A percentile compares a stretch with the other conserved stretches of the same genome.
These are phyloP conservation scores for Abelmoschus esculentus DNA, from an alignment of 345 rosid species.

Conservation along the genomic window DNA sequence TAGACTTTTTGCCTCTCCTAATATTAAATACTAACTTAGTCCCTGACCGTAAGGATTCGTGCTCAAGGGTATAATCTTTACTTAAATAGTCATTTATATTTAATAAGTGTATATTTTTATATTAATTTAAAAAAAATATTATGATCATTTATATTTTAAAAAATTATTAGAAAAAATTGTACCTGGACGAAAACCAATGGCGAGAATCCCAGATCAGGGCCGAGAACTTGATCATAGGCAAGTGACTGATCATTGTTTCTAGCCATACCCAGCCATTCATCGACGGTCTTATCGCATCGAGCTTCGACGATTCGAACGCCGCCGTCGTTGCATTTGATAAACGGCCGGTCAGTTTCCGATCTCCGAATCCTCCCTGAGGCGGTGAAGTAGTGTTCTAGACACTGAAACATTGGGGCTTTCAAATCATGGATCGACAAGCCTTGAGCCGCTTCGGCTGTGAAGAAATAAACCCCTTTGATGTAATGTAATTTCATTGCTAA, in stretches of 20 bases:
- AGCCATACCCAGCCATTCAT: constrained; percentile 37
- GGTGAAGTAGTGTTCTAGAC: constrained; percentile 32
- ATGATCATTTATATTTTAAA: no score
- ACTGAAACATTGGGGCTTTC: constrained; percentile 38
- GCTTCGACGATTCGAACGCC: constrained; percentile 67
- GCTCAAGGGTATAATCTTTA: no score
- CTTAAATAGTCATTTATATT: no score
- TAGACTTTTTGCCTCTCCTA: no score
- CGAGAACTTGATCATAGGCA: constrained; percentile 34
- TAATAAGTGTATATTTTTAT: no score
- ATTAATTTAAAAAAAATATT: no score
- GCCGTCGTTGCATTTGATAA: constrained; percentile 68
- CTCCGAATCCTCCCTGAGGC: constrained; percentile 52
- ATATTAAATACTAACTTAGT: no score
- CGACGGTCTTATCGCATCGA: constrained; percentile 25
- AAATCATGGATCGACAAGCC: constrained; percentile 32
- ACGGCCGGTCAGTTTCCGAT: constrained; percentile 37
- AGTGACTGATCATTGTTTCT: constrained; percentile 22
- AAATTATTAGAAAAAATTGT: no score
- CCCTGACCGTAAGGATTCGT: no score
- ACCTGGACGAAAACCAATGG: constrained; percentile 71
- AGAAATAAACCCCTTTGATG: constrained; percentile 54
- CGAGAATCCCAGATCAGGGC: constrained; percentile 74
- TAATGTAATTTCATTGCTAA: constrained; percentile 74
- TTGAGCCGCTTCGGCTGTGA: constrained; percentile 26